Evolutionary conservation across 257 asterid species (phyloP).

Genomic region (Petunia axillaris): DNA sequence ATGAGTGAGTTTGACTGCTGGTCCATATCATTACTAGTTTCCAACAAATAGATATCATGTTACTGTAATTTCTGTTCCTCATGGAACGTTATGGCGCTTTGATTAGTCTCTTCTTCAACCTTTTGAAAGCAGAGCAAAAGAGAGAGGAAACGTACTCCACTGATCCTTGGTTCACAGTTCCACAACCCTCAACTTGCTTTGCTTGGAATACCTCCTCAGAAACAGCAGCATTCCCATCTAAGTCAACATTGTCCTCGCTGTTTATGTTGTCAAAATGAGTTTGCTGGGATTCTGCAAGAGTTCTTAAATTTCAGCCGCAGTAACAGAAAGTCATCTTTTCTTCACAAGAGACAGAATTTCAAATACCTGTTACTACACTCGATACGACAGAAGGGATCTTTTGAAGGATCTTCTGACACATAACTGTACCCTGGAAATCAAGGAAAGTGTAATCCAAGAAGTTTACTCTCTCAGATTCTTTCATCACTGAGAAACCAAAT

Average conservation of each 20-base stretch:
- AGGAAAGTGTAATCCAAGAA: slow-evolving; percentile 64
- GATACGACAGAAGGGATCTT: slow-evolving; percentile 32
- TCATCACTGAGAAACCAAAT: slow-evolving; percentile 75
- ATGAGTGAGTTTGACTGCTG: not conserved
- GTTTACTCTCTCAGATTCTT: slow-evolving; percentile 55
- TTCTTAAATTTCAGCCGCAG: not conserved
- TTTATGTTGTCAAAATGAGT: slow-evolving; percentile 30
- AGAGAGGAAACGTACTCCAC: slow-evolving; percentile 43
- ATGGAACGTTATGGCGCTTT: not conserved
- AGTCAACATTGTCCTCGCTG: slow-evolving; percentile 27
- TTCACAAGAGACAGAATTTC: slow-evolving; percentile 8
- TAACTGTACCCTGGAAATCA: slow-evolving; percentile 72
- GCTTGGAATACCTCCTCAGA: slow-evolving; percentile 59
- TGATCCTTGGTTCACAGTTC: slow-evolving; percentile 44
- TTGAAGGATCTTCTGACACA: slow-evolving; percentile 73
- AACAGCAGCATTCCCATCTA: slow-evolving; percentile 41
- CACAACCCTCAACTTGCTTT: slow-evolving; percentile 42
- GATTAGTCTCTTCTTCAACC: not conserved
- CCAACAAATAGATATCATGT: not conserved
- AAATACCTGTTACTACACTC: slow-evolving; percentile 48
- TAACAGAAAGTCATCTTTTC: slow-evolving; percentile 9
- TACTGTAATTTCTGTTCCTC: slow-evolving; percentile 1
- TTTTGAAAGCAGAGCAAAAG: not conserved
- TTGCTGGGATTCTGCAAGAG: slow-evolving; percentile 45
- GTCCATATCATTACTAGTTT: not conserved